Conservation (phyloP, 106 monocot genomes). For the Acorus gramineus region DNA sequence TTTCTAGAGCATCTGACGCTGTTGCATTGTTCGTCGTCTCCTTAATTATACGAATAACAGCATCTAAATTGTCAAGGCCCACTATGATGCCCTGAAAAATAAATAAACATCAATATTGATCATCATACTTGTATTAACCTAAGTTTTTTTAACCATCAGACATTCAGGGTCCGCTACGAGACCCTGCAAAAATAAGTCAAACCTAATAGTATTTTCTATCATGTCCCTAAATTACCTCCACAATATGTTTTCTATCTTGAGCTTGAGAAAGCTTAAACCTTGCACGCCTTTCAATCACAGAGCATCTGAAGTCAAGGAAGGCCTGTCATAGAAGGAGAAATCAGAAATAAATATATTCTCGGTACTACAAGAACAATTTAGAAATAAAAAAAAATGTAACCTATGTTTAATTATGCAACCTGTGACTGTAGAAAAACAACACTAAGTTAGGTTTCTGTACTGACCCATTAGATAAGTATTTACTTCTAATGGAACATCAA, state of each 20-base stretch:
- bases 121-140: too few relatives aligned
- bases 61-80: conserved; percentile 96
- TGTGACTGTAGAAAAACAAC: too few relatives aligned
- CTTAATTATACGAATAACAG: conserved; percentile 61
- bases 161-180: too few relatives aligned
- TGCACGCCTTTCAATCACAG: conserved; percentile 86
- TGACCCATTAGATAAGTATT: too few relatives aligned
- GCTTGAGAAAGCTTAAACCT: conserved; percentile 87
- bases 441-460: too few relatives aligned
- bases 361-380: too few relatives aligned
- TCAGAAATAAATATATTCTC: too few relatives aligned
- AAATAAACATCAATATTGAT: conserved; percentile 4
- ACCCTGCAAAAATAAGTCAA: not conserved
- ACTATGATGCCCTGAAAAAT: conserved; percentile 67
- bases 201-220: not conserved
- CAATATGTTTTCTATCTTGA: conserved; percentile 66
- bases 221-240: conserved; percentile 50
- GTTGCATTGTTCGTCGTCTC: conserved; percentile 44
- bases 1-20: conserved; percentile 52
- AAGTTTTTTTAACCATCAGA: too few relatives aligned
- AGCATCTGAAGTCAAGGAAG: conserved; percentile 88
- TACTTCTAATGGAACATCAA: too few relatives aligned
- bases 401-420: too few relatives aligned
- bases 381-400: too few relatives aligned
- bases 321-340: conserved; percentile 34